Evolutionary conservation across 306 rosid genomes (phyloP).

Genomic region (Medicago truncatula): MtrunA17r5.0-ANR NC_053049.1:37036001-37036500

Average conservation of each 20-base stretch:
- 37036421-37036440: slow-evolving; percentile 52
- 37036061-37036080: slow-evolving; percentile 62
- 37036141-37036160: slow-evolving; percentile 48
- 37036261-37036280: slow-evolving; percentile 49
- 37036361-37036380: slow-evolving; percentile 66
- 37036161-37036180: slow-evolving; percentile 35
- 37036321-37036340: slow-evolving; percentile 52
- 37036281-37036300: slow-evolving; percentile 48
- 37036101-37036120: slow-evolving; percentile 44
- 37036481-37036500: slow-evolving; percentile 78
- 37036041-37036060: slow-evolving; percentile 48
- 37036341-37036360: slow-evolving; percentile 29
- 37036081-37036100: slow-evolving; percentile 49
- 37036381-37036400: slow-evolving; percentile 72
- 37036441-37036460: slow-evolving; percentile 65
- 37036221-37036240: not conserved
- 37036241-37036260: slow-evolving; percentile 32
- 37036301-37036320: slow-evolving; percentile 50
- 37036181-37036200: slow-evolving; percentile 57
- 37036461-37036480: slow-evolving; percentile 84
- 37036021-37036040: slow-evolving; percentile 42
- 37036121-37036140: slow-evolving; percentile 47
- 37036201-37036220: slow-evolving; percentile 13
- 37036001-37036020: slow-evolving; percentile 54
- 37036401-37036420: slow-evolving; percentile 68